Conservation (phyloP, 306 rosid genomes). For the Vigna reflexopilosa region DNA sequence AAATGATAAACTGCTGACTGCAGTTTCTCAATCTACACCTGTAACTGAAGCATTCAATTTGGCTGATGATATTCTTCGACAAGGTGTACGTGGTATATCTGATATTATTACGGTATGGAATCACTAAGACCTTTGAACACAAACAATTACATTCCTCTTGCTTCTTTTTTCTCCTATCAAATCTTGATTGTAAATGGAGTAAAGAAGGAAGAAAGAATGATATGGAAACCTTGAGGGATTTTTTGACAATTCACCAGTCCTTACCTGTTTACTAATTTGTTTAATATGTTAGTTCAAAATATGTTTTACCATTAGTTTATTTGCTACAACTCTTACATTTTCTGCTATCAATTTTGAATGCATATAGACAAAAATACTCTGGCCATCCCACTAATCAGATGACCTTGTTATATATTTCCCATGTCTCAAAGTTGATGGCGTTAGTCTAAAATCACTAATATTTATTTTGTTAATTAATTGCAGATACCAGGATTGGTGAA, state of each 20-base stretch:
- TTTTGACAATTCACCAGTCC: constrained; percentile 21
- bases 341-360: constrained; percentile 22
- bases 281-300: constrained; percentile 10
- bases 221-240: constrained; percentile 6
- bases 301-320: constrained; percentile 11
- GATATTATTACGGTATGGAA: constrained; percentile 94
- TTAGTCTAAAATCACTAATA: constrained; percentile 31
- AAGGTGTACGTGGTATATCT: constrained; percentile 99
- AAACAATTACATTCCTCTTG: constrained; percentile 13
- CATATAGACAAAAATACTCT: constrained; percentile 14
- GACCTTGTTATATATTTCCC: constrained; percentile 29
- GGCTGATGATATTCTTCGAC: constrained; percentile 98
- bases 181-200: constrained; percentile 37
- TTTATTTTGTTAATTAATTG: constrained; percentile 43
- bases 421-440: constrained; percentile 26
- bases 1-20: constrained; percentile 95
- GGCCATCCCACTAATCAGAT: constrained; percentile 26
- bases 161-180: not conserved
- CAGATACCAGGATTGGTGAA: constrained; percentile 98
- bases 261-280: constrained; percentile 1
- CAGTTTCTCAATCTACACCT: constrained; percentile 95
- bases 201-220: constrained; percentile 27
- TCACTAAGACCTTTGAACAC: constrained; percentile 27
- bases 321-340: constrained; percentile 10
- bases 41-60: constrained; percentile 98